These are phyloP conservation scores for Naegleria gruberi DNA, from an alignment of 208 protist species.

Conservation along the genomic window DNA sequence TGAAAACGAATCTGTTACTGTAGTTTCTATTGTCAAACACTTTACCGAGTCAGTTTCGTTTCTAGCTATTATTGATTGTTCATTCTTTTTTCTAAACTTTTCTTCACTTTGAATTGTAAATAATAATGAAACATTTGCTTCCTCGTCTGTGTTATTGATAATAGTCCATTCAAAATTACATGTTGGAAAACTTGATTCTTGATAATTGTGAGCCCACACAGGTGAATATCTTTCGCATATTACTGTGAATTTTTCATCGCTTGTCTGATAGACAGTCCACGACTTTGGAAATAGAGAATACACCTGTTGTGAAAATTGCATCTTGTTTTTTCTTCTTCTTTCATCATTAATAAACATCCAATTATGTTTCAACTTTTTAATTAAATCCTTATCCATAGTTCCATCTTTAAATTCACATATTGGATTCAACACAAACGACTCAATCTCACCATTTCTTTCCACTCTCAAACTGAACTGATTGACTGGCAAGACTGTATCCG, in stretches of 20 bases:
- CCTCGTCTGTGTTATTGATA: conserved; percentile 23
- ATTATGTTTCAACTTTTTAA: background rate
- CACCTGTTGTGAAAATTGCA: too few species aligned
- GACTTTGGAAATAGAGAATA: background rate
- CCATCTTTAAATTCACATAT: background rate
- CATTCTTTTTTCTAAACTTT: conserved; percentile 20
- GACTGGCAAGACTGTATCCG: background rate
- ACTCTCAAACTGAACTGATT: conserved; percentile 36
- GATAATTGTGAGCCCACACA: conserved; percentile 49
- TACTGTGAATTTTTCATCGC: conserved; percentile 32
- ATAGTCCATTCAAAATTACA: conserved; percentile 47
- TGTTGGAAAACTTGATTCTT: conserved; percentile 41
- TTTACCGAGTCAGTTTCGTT: background rate
- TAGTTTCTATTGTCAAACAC: background rate
- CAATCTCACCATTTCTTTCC: background rate
- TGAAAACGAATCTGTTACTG: conserved; percentile 14
- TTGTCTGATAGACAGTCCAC: conserved; percentile 31
- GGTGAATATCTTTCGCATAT: conserved; percentile 50
- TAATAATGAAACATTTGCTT: conserved; percentile 41
- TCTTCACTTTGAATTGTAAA: conserved; percentile 49
- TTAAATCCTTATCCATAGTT: background rate
- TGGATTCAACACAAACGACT: background rate
- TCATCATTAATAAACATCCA: background rate
- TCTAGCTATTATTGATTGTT: conserved; percentile 23
- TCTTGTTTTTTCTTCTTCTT: too few species aligned